A percentile compares a stretch with the other conserved stretches of the same genome.
Conservation (phyloP, 2,329 filamentous ascomycete species). For the Zarea fungicola region DNA sequence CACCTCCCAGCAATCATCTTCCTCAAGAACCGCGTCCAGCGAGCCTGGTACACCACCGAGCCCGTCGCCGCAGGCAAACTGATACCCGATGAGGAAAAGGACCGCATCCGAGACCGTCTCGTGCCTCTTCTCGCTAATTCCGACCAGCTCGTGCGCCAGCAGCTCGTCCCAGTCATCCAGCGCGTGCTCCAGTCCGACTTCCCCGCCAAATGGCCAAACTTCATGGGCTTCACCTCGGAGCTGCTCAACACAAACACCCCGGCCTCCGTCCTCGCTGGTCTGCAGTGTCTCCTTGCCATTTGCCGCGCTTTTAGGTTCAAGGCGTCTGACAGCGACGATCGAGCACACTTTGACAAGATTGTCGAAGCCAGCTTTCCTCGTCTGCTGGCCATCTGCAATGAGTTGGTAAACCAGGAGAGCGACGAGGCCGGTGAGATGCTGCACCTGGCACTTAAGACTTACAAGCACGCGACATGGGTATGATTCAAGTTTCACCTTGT, state of each 20-base stretch:
- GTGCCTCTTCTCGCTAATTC: constrained; percentile 83
- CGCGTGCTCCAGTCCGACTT: constrained; percentile 96
- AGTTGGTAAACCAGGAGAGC: constrained; percentile 84
- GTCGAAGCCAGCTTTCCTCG: constrained; percentile 87
- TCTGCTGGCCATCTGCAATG: constrained; percentile 79
- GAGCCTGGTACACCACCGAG: constrained; percentile 79
- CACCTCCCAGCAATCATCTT: constrained; percentile 75
- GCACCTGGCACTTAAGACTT: constrained; percentile 89
- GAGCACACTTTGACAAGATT: constrained; percentile 89
- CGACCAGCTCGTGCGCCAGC: constrained; percentile 75
- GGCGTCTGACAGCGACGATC: constrained; percentile 65
- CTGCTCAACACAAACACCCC: constrained; percentile 83
- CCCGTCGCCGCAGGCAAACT: constrained; percentile 66
- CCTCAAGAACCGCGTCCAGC: constrained; percentile 93
- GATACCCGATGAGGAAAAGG: constrained; percentile 86
- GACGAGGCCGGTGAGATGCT: constrained; percentile 96
- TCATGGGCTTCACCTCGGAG: constrained; percentile 87
- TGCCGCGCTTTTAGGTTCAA: constrained; percentile 96
- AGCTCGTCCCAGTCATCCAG: constrained; percentile 90
- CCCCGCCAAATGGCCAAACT: constrained; percentile 87
- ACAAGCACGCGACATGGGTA: constrained; percentile 97
- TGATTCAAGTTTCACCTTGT: constrained; percentile 7
- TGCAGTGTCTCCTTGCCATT: constrained; percentile 90
- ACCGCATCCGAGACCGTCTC: constrained; percentile 77
- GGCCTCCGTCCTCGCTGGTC: constrained; percentile 80